A percentile compares a stretch with the other conserved stretches of the same genome.
These are phyloP conservation scores for Vanderwaltozyma polyspora DNA, from an alignment of 805 yeast genomes.

Conservation along the genomic window DNA sequence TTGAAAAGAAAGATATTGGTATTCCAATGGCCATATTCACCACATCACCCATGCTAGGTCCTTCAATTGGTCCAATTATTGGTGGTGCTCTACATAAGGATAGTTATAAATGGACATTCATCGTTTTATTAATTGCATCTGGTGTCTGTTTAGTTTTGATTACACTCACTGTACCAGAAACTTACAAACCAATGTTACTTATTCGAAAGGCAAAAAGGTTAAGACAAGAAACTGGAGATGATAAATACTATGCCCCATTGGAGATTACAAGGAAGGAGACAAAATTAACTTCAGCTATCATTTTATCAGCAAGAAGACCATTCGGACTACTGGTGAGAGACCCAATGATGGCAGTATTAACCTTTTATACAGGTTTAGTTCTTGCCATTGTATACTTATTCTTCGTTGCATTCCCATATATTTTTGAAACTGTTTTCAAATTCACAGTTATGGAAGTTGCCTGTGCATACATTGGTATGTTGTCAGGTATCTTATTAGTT, in stretches of 20 bases:
- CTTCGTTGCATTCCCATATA: slow-evolving; percentile 55
- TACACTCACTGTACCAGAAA: slow-evolving; percentile 47
- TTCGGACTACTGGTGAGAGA: slow-evolving; percentile 36
- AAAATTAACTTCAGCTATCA: slow-evolving; percentile 32
- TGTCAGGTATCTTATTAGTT: slow-evolving; percentile 40
- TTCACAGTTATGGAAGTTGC: slow-evolving; percentile 48
- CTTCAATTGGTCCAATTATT: slow-evolving; percentile 55
- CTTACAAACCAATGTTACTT: slow-evolving; percentile 44
- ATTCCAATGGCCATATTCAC: slow-evolving; percentile 59
- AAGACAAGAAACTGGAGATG: slow-evolving; percentile 45
- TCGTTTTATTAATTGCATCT: slow-evolving; percentile 49
- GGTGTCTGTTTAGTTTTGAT: slow-evolving; percentile 41
- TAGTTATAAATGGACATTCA: slow-evolving; percentile 64
- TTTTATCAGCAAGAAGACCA: slow-evolving; percentile 42
- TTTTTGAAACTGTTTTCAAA: slow-evolving; percentile 41
- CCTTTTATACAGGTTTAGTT: slow-evolving; percentile 46
- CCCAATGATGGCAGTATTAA: slow-evolving; percentile 44
- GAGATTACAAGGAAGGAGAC: slow-evolving; percentile 32
- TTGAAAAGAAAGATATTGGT: slow-evolving; percentile 49
- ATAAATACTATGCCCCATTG: slow-evolving; percentile 32
- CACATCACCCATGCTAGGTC: slow-evolving; percentile 57
- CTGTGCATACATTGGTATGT: slow-evolving; percentile 50
- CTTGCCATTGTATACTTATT: slow-evolving; percentile 54
- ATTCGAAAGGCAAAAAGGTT: slow-evolving; percentile 40
- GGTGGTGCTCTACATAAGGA: slow-evolving; percentile 42